Evolutionary conservation across 768 basidiomycete species (phyloP).

Genomic region (Leucocoprinus leucothites): DNA sequence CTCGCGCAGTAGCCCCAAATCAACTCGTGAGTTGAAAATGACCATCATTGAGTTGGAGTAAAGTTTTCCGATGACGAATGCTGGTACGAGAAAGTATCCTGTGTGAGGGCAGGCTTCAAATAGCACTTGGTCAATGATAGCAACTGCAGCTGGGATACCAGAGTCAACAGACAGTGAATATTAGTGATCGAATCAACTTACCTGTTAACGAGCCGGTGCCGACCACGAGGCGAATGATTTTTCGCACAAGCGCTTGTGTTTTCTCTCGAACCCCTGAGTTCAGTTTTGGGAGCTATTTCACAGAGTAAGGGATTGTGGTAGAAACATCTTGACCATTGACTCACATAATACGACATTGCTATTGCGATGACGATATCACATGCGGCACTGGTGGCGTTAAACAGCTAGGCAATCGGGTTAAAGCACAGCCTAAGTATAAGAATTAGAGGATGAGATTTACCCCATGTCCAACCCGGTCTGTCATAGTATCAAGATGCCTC

Average conservation of each 20-base stretch:
- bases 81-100: conserved; percentile 10
- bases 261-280: conserved; percentile 5
- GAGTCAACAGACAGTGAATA: background rate
- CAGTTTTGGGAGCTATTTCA: conserved; percentile 2
- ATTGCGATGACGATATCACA: conserved; percentile 14
- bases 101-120: conserved; percentile 8
- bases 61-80: conserved; percentile 13
- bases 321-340: background rate
- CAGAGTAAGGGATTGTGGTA: background rate
- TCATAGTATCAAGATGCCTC: background rate
- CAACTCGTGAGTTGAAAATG: conserved; percentile 10
- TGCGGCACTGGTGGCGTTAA: background rate
- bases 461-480: conserved; percentile 6
- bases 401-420: background rate
- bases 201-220: conserved; percentile 18
- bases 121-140: conserved; percentile 6
- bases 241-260: conserved; percentile 12
- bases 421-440: background rate
- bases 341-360: conserved; percentile 18
- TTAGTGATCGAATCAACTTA: background rate
- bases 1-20: background rate
- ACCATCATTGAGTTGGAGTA: conserved; percentile 18
- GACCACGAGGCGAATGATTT: conserved; percentile 15
- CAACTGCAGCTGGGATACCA: conserved; percentile 7
- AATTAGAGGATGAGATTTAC: background rate